phyloP scores from a whole-genome alignment of 2,329 filamentous ascomycete species.

The Blastomyces gilchristii region DNA sequence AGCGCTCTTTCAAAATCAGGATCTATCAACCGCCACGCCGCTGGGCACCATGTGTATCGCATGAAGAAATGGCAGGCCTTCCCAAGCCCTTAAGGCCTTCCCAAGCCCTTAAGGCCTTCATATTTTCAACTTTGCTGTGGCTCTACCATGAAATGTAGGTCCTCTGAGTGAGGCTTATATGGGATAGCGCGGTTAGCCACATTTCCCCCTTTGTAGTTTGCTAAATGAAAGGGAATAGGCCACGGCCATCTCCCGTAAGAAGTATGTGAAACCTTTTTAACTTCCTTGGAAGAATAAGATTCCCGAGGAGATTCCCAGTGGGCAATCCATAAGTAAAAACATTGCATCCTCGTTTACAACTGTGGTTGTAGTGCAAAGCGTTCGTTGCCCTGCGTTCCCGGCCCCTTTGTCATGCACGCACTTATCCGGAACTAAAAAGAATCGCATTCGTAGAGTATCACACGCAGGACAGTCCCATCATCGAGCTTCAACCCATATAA shows the following conservation, averaged over 20 bases:
- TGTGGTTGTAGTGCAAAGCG: not conserved
- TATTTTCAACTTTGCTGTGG: not conserved
- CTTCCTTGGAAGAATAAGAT: not conserved
- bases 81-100: not conserved
- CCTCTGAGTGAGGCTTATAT: not conserved
- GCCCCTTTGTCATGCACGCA: not conserved
- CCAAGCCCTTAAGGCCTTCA: not conserved
- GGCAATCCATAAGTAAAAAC: not conserved
- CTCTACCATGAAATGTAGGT: not conserved
- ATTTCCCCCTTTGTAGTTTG: not conserved
- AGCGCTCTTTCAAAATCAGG: not conserved
- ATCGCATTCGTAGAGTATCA: not conserved
- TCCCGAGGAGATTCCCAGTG: not conserved
- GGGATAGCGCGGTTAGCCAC: not conserved
- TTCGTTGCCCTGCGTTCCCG: not conserved
- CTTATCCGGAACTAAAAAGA: not conserved
- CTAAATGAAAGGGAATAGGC: not conserved
- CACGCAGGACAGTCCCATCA: no score
- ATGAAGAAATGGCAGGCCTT: not conserved
- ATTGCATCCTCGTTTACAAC: not conserved
- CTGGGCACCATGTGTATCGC: not conserved
- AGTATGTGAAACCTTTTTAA: not conserved
- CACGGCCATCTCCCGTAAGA: not conserved
- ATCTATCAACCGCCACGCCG: not conserved
- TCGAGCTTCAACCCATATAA: not conserved